Evolutionary conservation across 345 rosid genomes (phyloP).

Genomic region (Limnanthes douglasii): DNA sequence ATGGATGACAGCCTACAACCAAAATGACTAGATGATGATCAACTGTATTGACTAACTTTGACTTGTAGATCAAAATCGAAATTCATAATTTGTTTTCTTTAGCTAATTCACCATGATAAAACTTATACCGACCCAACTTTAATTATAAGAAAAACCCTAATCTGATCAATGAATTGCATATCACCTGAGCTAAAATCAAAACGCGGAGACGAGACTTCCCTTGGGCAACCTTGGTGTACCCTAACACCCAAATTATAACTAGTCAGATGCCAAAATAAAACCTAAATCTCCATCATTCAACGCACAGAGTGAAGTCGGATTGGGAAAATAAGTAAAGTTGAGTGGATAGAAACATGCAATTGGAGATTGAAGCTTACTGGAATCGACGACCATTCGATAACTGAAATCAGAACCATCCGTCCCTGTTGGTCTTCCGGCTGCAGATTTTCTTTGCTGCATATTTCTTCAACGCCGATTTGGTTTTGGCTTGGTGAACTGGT

Average conservation of each 20-base stretch:
- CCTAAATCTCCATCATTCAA: neutral
- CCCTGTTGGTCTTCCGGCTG: constrained; percentile 25
- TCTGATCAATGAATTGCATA: too few relatives aligned
- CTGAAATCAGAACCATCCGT: constrained; percentile 89
- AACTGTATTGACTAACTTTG: neutral
- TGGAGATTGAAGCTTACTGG: constrained; percentile 30
- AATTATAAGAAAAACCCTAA: too few relatives aligned
- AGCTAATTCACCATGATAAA: neutral
- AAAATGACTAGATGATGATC: neutral
- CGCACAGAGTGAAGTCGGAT: neutral
- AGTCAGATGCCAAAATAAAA: too few relatives aligned
- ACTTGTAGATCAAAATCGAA: neutral
- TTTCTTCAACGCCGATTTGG: constrained; percentile 5
- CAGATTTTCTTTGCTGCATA: constrained; percentile 29
- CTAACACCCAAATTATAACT: neutral
- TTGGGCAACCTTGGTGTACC: constrained; percentile 18
- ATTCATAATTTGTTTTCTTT: neutral
- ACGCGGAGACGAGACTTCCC: constrained; percentile 16
- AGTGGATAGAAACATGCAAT: neutral
- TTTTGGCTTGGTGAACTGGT: neutral
- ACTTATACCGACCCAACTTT: too few relatives aligned
- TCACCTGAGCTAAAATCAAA: constrained; percentile 15
- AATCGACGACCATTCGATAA: constrained; percentile 78
- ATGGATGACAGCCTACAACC: constrained; percentile 28
- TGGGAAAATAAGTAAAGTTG: neutral